Evolutionary conservation across 192 early-diverging fungal genomes (phyloP), one percentile per base, ranked within the genome.

Genomic region (Chytriomyces hyalinus): DNA sequence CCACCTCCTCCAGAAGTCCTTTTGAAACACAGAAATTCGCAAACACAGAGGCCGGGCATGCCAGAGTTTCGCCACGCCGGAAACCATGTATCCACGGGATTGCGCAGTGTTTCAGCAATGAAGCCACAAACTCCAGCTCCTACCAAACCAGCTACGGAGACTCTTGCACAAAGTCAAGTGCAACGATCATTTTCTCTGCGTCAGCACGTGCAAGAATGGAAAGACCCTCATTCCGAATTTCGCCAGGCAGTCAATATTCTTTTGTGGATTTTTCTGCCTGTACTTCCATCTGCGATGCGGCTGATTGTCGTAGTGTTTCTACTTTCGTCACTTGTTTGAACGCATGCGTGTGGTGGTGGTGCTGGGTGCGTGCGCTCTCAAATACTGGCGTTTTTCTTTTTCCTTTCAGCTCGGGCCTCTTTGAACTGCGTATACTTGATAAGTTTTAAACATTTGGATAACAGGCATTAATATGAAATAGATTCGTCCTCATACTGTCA

Each of bases 241-340:
- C 69, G 69, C 9, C 17, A 36, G 1, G 48, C 15, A 10, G 69
- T 71, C 17, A 50, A 71, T 59, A 10, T 26, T 50, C 24, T 71
- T 50, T 15, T 71, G 22, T 71, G 69, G 69, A n/a, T 9, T 28
- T 51, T 60, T 17, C 11, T 71, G n/a, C 69, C 69, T 2, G 3
- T 71, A 17, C 43, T 71, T 10, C 22, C 69, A 3, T 43, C 51
- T 10, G 9, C 24, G 9, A 36, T 71, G 48, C 15, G 51, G 26
- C 15, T 71, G 50, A 24, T 59, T 17, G 51, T 51, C 2, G 22
- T 71, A 8, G 69, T 71, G 17, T 71, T 71, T 28, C 44, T 71
- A 44, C 9, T 71, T 22, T 17, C 50, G 7, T 20, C 15, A 24
- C 57, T 71, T 36, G 20, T 65, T 22, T 65, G 24, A 65, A 4